These are phyloP conservation scores for Somion occarium DNA, from an alignment of 1,284 basidiomycete genomes.

Conservation along the genomic window DNA sequence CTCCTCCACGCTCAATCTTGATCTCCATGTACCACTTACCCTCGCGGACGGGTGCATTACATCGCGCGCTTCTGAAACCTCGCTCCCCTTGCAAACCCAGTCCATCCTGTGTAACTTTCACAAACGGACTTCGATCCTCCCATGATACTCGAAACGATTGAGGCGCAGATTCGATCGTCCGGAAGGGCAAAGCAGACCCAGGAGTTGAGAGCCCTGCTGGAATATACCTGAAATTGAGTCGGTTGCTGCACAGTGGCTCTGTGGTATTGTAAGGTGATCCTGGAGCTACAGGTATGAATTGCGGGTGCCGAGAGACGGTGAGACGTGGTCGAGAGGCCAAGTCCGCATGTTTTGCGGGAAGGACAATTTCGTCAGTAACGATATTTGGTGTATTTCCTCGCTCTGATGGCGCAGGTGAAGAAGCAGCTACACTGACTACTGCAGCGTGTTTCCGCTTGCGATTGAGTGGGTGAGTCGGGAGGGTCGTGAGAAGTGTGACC, in stretches of 20 bases:
- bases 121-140: conserved; percentile 81
- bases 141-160: conserved; percentile 68
- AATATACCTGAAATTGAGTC: conserved; percentile 74
- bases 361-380: conserved; percentile 39
- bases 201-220: conserved; percentile 72
- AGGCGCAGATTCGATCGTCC: conserved; percentile 77
- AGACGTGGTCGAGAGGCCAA: conserved; percentile 62
- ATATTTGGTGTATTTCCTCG: conserved; percentile 24
- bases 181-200: conserved; percentile 57
- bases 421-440: conserved; percentile 31
- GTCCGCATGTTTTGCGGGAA: conserved; percentile 54
- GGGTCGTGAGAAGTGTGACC: conserved; percentile 21
- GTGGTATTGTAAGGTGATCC: conserved; percentile 57
- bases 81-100: conserved; percentile 76
- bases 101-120: conserved; percentile 82
- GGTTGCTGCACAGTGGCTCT: conserved; percentile 68
- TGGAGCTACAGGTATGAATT: conserved; percentile 54
- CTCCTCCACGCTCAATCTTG: conserved; percentile 72
- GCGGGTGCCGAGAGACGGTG: conserved; percentile 65
- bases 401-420: conserved; percentile 46
- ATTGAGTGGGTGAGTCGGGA: conserved; percentile 13
- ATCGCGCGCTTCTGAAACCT: conserved; percentile 87
- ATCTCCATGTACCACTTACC: conserved; percentile 97
- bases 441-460: conserved; percentile 39
- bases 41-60: conserved; percentile 85